A percentile compares a stretch with the other conserved stretches of the same genome.
Conservation (phyloP, 2,329 filamentous ascomycete species). For the Magnaporthiopsis rhizophila region DNA sequence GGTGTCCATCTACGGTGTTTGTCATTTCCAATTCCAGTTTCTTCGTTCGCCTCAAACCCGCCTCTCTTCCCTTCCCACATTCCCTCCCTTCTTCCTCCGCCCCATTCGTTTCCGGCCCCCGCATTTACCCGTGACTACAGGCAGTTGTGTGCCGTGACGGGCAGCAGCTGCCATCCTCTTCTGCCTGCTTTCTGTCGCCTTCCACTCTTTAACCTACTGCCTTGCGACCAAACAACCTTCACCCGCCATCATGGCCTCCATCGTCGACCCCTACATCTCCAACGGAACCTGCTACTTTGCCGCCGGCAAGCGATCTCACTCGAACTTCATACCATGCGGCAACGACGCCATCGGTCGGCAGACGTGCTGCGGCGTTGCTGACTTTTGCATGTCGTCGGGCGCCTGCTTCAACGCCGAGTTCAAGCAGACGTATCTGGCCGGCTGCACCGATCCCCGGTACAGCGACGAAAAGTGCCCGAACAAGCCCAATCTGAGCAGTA, state of each 20-base stretch:
- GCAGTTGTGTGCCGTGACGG: background rate
- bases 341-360: conserved; percentile 11
- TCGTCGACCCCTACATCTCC: conserved; percentile 11
- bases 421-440: conserved; percentile 28
- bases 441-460: conserved; percentile 27
- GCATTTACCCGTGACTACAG: background rate
- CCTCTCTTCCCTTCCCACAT: background rate
- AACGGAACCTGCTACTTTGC: conserved; percentile 14
- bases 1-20: no score
- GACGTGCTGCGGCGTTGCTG: conserved; percentile 14
- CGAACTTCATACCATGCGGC: conserved; percentile 16
- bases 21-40: no score
- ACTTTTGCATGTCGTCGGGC: conserved; percentile 12
- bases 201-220: background rate
- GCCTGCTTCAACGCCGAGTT: conserved; percentile 19
- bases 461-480: conserved; percentile 23
- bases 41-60: no score
- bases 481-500: conserved; percentile 18
- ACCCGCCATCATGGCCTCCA: background rate
- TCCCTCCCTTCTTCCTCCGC: background rate
- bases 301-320: conserved; percentile 7
- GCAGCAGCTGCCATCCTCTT: background rate
- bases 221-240: background rate
- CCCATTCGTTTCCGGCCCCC: background rate
- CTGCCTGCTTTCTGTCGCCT: background rate